Percentiles rank a stretch among this genome's conserved stretches.
phyloP scores from a whole-genome alignment of 2,329 filamentous ascomycete species.

The Fusarium marasasianum region DNA sequence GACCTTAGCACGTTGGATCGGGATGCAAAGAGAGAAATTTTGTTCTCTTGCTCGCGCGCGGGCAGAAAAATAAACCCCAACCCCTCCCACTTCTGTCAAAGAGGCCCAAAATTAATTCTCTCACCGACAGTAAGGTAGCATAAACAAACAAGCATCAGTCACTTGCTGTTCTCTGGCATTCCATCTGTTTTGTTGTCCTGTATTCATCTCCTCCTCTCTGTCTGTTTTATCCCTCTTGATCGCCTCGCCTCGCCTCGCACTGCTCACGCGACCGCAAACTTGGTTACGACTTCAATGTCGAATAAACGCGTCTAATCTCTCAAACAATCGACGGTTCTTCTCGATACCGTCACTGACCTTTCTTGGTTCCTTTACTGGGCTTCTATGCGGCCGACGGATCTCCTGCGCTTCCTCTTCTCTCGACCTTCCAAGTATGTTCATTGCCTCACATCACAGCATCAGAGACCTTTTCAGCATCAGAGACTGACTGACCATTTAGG shows the following conservation, averaged over 20 bases:
- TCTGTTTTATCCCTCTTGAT: background rate
- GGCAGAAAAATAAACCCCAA: conserved; percentile 18
- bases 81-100: conserved; percentile 11
- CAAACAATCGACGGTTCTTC: conserved; percentile 39
- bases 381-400: conserved; percentile 92
- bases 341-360: conserved; percentile 37
- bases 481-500: conserved; percentile 47
- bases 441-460: background rate
- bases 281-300: conserved; percentile 37
- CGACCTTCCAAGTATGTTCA: conserved; percentile 84
- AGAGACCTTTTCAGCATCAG: background rate
- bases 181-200: background rate
- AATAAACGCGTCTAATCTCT: conserved; percentile 40
- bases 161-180: background rate
- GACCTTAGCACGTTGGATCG: conserved; percentile 36
- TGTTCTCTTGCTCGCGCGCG: background rate
- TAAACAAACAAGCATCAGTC: conserved; percentile 16
- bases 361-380: conserved; percentile 47
- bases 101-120: conserved; percentile 41
- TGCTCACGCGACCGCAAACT: conserved; percentile 36
- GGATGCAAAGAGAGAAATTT: conserved; percentile 21
- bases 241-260: background rate
- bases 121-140: conserved; percentile 35
- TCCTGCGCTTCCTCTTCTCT: conserved; percentile 89
- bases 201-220: background rate